These are phyloP conservation scores for Hymenoscyphus fraxineus DNA, from an alignment of 2,329 filamentous ascomycete species.

Conservation along the genomic window DNA sequence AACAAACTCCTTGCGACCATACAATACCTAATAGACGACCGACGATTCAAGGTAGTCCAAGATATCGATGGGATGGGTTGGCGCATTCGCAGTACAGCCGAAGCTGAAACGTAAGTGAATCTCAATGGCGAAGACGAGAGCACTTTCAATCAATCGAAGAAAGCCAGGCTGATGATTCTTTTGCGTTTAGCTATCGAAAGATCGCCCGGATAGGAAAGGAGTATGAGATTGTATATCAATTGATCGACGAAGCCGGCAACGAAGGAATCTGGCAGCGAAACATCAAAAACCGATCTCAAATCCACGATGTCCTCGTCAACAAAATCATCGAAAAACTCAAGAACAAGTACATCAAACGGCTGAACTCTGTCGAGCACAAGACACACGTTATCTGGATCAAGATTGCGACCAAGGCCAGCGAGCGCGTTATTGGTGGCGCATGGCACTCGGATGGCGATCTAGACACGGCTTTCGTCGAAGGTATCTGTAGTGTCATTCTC, in stretches of 20 bases:
- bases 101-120: conserved; percentile 54
- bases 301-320: conserved; percentile 75
- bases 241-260: conserved; percentile 80
- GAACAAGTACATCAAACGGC: conserved; percentile 65
- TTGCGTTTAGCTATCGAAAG: conserved; percentile 47
- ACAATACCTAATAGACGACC: conserved; percentile 56
- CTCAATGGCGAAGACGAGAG: neutral
- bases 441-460: conserved; percentile 93
- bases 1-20: conserved; percentile 52
- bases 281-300: conserved; percentile 73
- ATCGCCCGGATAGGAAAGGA: conserved; percentile 62
- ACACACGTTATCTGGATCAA: conserved; percentile 97
- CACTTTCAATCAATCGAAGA: neutral
- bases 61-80: conserved; percentile 48
- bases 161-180: conserved; percentile 10
- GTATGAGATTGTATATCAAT: conserved; percentile 76
- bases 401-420: conserved; percentile 74
- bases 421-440: conserved; percentile 86
- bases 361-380: conserved; percentile 87
- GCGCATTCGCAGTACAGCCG: conserved; percentile 55
- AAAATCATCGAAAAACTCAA: conserved; percentile 68
- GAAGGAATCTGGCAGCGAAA: conserved; percentile 90
- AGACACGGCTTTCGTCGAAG: conserved; percentile 82
- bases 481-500: conserved; percentile 69
- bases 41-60: conserved; percentile 51